Evolutionary conservation across 352 stramenopile genomes (phyloP), one percentile per base, ranked within the genome.

Genomic region (Phytopythium vexans): DNA sequence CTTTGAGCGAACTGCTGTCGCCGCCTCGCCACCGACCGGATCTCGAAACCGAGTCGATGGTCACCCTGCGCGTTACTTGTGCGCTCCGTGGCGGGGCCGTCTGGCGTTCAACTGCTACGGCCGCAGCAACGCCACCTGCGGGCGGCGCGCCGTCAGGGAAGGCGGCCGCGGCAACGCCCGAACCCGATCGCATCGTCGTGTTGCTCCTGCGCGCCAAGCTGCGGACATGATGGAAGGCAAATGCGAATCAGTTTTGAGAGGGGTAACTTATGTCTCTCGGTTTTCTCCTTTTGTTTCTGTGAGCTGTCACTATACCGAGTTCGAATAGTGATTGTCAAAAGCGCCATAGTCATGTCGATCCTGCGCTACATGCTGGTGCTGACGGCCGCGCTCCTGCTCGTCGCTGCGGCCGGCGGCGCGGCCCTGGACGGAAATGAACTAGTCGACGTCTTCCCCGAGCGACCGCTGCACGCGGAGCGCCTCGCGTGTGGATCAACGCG

Each of bases 401-500:
- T 27, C 21, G 21, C 21, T 27, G 21, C 21, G 21, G 21, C 2
- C 21, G 2, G 21, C 1, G 21, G 21, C 21, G 21, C 21, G 21
- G 21, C 21, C 21, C 21, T 27, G 21, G 21, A 27, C 21, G 21
- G 21, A 27, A 2, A 27, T 12, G 48, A 48, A 27, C 4, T 9
- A 3, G 8, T 43, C 4, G 47, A 79, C 15, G 48, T 90, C 10
- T 72, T 66, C 41, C 80, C 77, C 5, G 74, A 90, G 33, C 44
- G 60, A 32, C 66, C 73, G 9, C 67, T 68, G 2, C 27, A 58
- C 21, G 70, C 58, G 4, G 55, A 86, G 57, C 68, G 53, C 43
- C 43, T 84, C 6, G 56, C 52, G 16, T 88, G 81, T 34, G 76
- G 74, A 35, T 39, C 70, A 6, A 64, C 64, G 11, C 73, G 82